Conservation (phyloP, 1,139 yeast genomes). For the Saccharomycopsis hybrid region DNA sequence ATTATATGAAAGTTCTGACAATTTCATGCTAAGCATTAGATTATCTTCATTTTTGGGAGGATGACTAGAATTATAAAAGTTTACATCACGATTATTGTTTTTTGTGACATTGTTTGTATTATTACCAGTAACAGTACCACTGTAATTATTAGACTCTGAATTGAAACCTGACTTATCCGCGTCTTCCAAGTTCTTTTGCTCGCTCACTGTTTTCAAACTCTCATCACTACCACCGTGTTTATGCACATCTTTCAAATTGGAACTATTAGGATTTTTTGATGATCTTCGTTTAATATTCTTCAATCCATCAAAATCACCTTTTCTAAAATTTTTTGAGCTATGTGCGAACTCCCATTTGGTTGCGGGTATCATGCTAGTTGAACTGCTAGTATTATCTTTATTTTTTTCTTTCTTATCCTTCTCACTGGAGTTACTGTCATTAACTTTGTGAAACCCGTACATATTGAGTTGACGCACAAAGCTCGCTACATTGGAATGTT, state of each 20-base stretch:
- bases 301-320: conserved; percentile 55
- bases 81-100: not conserved
- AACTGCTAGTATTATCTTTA: too few species aligned
- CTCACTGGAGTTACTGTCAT: conserved; percentile 29
- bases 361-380: conserved; percentile 23
- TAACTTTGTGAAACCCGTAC: conserved; percentile 75
- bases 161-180: conserved; percentile 4
- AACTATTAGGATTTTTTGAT: conserved; percentile 39
- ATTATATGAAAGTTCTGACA: conserved; percentile 38
- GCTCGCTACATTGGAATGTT: conserved; percentile 75
- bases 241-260: conserved; percentile 3
- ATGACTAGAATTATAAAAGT: not conserved
- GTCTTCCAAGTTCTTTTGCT: conserved; percentile 1
- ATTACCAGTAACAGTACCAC: not conserved
- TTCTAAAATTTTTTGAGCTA: conserved; percentile 55
- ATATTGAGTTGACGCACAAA: conserved; percentile 72
- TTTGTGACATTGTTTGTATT: not conserved
- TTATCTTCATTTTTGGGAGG: too few species aligned
- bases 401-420: conserved; percentile 9
- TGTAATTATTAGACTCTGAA: too few species aligned
- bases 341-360: conserved; percentile 68
- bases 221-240: conserved; percentile 5
- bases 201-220: not conserved
- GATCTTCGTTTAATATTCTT: conserved; percentile 59
- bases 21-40: conserved; percentile 29